These are phyloP conservation scores for Juncus inflexus DNA, from an alignment of 176 grass and related monocot genomes.

Conservation along the genomic window DNA sequence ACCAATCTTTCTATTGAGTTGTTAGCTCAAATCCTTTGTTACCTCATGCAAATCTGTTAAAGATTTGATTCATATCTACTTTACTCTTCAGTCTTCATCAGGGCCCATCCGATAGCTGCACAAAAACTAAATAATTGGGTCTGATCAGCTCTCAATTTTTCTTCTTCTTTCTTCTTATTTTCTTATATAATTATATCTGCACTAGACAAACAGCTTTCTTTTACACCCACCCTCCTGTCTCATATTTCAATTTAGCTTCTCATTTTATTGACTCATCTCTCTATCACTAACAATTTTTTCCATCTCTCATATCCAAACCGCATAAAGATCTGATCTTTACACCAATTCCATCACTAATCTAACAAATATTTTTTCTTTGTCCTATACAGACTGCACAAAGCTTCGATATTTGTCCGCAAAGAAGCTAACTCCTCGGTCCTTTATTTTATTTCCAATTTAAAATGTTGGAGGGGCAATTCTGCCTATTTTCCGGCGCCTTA, in stretches of 20 bases:
- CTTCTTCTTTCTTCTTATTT: constrained; percentile 13
- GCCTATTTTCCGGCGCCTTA: constrained; percentile 60
- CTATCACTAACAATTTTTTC: background rate
- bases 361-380: constrained; percentile 18
- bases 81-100: background rate
- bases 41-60: constrained; percentile 15
- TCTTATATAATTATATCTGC: background rate
- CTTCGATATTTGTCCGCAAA: constrained; percentile 1
- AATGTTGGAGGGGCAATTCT: constrained; percentile 90
- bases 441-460: constrained; percentile 29
- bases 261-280: background rate
- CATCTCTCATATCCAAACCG: background rate
- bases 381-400: constrained; percentile 9
- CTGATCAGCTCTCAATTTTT: background rate
- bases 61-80: constrained; percentile 14
- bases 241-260: background rate
- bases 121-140: constrained; percentile 8
- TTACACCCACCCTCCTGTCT: background rate
- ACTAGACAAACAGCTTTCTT: constrained; percentile 3
- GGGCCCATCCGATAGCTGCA: constrained; percentile 1
- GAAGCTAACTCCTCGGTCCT: background rate
- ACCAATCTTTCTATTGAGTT: constrained; percentile 17
- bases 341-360: background rate
- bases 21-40: constrained; percentile 30
- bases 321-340: background rate